Evolutionary conservation across 2,329 filamentous ascomycete species (phyloP).

Genomic region (Talaromyces islandicus): DNA sequence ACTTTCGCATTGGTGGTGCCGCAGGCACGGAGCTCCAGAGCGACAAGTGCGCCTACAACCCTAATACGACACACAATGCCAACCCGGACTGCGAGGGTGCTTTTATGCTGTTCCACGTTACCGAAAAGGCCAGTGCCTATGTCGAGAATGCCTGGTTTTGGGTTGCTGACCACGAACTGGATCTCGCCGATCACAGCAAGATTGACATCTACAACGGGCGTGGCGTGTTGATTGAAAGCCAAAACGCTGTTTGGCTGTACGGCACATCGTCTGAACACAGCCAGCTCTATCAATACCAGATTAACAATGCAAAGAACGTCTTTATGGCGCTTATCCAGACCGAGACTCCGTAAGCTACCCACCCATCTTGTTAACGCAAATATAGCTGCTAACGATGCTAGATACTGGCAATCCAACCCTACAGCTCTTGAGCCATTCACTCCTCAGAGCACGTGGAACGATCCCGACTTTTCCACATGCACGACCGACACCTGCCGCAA

Average conservation of each 20-base stretch:
- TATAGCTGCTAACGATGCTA: constrained; percentile 1
- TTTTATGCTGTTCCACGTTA: constrained; percentile 58
- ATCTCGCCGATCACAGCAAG: constrained; percentile 61
- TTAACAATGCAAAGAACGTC: constrained; percentile 69
- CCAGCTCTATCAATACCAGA: constrained; percentile 72
- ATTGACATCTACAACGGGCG: constrained; percentile 79
- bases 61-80: constrained; percentile 51
- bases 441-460: constrained; percentile 28
- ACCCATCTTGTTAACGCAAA: not conserved
- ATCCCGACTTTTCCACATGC: constrained; percentile 64
- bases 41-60: constrained; percentile 72
- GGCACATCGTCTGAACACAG: constrained; percentile 62
- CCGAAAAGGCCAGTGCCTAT: constrained; percentile 58
- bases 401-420: constrained; percentile 74
- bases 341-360: constrained; percentile 73
- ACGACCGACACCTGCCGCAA: constrained; percentile 57
- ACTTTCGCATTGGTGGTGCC: constrained; percentile 84
- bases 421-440: constrained; percentile 52
- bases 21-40: constrained; percentile 79
- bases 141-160: constrained; percentile 88
- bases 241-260: constrained; percentile 76
- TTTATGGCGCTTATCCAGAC: constrained; percentile 82
- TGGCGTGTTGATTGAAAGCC: constrained; percentile 72
- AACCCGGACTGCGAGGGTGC: constrained; percentile 66
- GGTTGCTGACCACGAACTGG: constrained; percentile 86